Conservation (phyloP, 2,329 filamentous ascomycete species). For the Fusarium continuum region DNA sequence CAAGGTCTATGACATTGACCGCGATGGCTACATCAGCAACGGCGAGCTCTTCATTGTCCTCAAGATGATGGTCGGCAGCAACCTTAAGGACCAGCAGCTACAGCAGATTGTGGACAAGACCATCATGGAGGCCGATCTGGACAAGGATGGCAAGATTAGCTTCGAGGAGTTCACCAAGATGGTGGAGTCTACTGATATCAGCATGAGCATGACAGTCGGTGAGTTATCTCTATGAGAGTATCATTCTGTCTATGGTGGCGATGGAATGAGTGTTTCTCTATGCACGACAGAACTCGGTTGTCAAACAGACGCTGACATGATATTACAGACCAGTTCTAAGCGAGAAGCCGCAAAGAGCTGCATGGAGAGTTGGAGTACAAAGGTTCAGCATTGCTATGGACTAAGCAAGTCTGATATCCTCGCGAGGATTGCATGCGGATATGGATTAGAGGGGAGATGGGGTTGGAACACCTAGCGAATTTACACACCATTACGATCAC, state of each 20-base stretch:
- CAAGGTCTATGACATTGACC: conserved; percentile 99
- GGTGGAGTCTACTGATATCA: conserved; percentile 92
- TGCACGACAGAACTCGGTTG: neutral
- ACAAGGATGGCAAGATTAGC: conserved; percentile 96
- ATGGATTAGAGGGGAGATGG: conserved; percentile 3
- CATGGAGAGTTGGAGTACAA: conserved; percentile 1
- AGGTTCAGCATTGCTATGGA: conserved; percentile 1
- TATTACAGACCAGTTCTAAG: conserved; percentile 38
- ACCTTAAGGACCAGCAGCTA: conserved; percentile 97
- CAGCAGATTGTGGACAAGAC: conserved; percentile 99
- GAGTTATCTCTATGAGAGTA: conserved; percentile 45
- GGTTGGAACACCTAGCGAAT: conserved; percentile 35
- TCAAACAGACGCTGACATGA: conserved; percentile 11
- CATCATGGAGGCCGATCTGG: conserved; percentile 98
- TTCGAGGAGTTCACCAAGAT: conserved; percentile 99
- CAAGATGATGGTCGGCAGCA: conserved; percentile 99
- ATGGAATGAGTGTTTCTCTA: neutral
- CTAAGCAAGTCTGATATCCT: neutral
- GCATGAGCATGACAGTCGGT: conserved; percentile 79
- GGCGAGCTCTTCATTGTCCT: conserved; percentile 98
- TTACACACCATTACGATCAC: conserved; percentile 40
- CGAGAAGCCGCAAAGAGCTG: neutral
- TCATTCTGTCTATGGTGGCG: neutral
- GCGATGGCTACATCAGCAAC: conserved; percentile 98
- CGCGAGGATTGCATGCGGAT: neutral